Base-by-base conservation (phyloP, 2,329 filamentous ascomycete species). In the Fusarium continuum region DNA sequence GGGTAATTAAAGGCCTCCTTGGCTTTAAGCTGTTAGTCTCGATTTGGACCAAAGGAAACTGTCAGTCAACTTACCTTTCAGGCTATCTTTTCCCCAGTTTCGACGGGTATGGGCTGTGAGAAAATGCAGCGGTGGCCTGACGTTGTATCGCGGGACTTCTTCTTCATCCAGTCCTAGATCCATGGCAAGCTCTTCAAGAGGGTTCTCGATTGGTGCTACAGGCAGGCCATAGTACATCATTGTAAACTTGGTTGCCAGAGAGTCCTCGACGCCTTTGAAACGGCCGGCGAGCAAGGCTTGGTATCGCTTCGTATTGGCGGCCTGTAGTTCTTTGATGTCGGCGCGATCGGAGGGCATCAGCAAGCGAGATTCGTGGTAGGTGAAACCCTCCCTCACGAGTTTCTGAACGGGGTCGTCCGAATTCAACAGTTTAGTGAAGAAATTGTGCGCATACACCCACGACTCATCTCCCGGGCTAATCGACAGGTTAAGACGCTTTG, bases 161-260 rank as follows among this genome's bases (percentile, higher is more conserved):
- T 32, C 43, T 19, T 54, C 58, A 14, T 67, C 61, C 17, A 55
- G 53, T 3, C 60, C 45, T 7, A 57, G 69, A 48, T 16, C 52
- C 31, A 51, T 51, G 10, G 69, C 55, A 20, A 75, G 67, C 4
- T 71, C 66, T 34, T 73, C 72, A 23, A 70, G n/a, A 5, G 39
- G 31, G 5, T 61, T 55, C 2, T 61, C 35, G 8, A 75, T 55
- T 10, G 81, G 79, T 44, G 77, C 78, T 4, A 82, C 72, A 0
- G 79, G 79, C 6, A 82, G 64, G 1, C 81, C 81, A 55, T 82
- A 83, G 66, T 78, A 82, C 38, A 81, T 71, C 71, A 82, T 75
- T 0, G 80, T 72, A 53, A 84, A 54, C 64, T 81, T 82, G n/a
- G 76, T 74, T 4, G 73, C 71, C 14, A 81, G 52, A 2, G 72